These are phyloP conservation scores for Graphilbum sp. DNA, from an alignment of 2,329 filamentous ascomycete species.

Conservation along the genomic window DNA sequence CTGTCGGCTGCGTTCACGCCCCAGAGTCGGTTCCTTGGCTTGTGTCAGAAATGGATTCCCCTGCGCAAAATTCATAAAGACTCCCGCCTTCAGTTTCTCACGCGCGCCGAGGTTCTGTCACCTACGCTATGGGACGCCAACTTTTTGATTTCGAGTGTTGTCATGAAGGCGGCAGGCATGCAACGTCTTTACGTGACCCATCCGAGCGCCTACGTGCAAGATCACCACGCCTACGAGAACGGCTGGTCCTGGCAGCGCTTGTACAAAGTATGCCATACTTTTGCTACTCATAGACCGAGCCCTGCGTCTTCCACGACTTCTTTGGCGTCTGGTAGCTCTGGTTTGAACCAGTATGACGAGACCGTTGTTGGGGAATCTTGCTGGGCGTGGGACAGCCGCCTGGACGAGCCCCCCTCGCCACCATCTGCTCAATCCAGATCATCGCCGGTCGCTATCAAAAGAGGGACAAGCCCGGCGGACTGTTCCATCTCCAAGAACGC, in stretches of 20 bases:
- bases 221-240: conserved; percentile 30
- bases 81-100: conserved; percentile 53
- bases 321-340: not conserved
- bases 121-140: conserved; percentile 54
- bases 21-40: conserved; percentile 35
- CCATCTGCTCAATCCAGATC: not conserved
- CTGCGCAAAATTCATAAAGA: conserved; percentile 63
- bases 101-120: conserved; percentile 56
- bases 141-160: conserved; percentile 52
- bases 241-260: conserved; percentile 59
- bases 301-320: conserved; percentile 30
- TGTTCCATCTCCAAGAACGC: too few relatives aligned
- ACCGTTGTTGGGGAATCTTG: conserved; percentile 32
- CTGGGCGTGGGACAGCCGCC: conserved; percentile 49
- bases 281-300: too few relatives aligned
- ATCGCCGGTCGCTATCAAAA: conserved; percentile 4
- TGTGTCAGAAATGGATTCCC: conserved; percentile 57
- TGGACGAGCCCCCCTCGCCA: conserved; percentile 35
- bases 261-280: conserved; percentile 43
- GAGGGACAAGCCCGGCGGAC: not conserved
- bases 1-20: conserved; percentile 10
- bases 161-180: conserved; percentile 51
- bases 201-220: conserved; percentile 57
- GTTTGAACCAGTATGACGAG: too few relatives aligned
- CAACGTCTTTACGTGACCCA: conserved; percentile 63